Percentiles rank a stretch among this genome's conserved stretches.
Evolutionary conservation across 1,284 basidiomycete species (phyloP).

Genomic region (Sparassis latifolia): DNA sequence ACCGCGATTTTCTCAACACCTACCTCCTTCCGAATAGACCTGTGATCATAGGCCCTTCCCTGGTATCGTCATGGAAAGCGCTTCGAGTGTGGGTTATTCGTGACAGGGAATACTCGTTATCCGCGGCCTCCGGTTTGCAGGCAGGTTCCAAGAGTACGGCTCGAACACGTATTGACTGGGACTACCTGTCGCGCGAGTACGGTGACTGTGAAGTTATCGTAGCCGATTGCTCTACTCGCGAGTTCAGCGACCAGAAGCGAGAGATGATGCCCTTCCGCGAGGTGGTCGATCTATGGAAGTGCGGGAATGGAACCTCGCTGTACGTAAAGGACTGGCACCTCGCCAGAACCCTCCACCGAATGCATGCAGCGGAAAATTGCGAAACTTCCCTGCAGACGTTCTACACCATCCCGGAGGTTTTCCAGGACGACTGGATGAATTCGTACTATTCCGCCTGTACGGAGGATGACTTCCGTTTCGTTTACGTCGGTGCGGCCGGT

Average conservation of each 20-base stretch:
- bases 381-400: constrained; percentile 4
- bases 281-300: constrained; percentile 19
- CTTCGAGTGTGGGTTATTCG: constrained; percentile 10
- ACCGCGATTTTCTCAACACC: constrained; percentile 17
- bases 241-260: constrained; percentile 25
- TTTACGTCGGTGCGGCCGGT: constrained; percentile 23
- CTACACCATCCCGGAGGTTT: constrained; percentile 24
- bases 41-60: constrained; percentile 18
- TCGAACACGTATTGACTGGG: constrained; percentile 17
- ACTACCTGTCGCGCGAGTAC: constrained; percentile 14
- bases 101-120: neutral
- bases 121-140: neutral
- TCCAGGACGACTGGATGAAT: constrained; percentile 30
- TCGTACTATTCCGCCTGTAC: constrained; percentile 24
- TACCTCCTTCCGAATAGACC: constrained; percentile 23
- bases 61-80: constrained; percentile 21
- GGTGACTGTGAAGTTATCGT: constrained; percentile 19
- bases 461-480: constrained; percentile 27
- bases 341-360: constrained; percentile 10
- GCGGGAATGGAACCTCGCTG: constrained; percentile 14
- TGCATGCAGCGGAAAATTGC: neutral
- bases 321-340: constrained; percentile 30
- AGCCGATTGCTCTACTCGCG: constrained; percentile 22
- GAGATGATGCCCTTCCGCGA: constrained; percentile 15
- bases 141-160: neutral